Evolutionary conservation across 371 early-diverging fungal species (phyloP).

Genomic region (Haplosporangium sp.): DNA sequence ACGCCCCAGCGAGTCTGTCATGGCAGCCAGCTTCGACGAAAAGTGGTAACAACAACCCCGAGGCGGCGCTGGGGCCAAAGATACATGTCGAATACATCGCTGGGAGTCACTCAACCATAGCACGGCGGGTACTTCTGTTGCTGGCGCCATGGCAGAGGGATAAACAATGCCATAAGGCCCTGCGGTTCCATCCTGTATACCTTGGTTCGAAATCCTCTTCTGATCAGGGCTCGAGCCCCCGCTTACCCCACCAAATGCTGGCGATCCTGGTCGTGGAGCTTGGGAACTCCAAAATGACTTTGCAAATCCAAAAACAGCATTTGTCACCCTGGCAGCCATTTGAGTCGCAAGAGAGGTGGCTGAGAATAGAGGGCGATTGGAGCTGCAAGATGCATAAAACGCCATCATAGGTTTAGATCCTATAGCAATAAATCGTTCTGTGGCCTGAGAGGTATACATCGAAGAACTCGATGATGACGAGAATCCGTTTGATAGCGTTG

Average conservation of each 20-base stretch:
- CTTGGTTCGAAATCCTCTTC: slow-evolving; percentile 39
- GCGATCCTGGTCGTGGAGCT: slow-evolving; percentile 49
- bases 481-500: slow-evolving; percentile 40
- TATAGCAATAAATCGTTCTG: slow-evolving; percentile 67
- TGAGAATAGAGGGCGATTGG: slow-evolving; percentile 64
- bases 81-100: slow-evolving; percentile 63
- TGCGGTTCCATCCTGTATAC: slow-evolving; percentile 28
- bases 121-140: slow-evolving; percentile 62
- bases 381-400: slow-evolving; percentile 67
- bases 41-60: slow-evolving; percentile 59
- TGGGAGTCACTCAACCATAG: slow-evolving; percentile 59
- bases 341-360: slow-evolving; percentile 70
- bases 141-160: slow-evolving; percentile 63
- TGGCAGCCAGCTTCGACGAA: slow-evolving; percentile 63
- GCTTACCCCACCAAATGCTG: slow-evolving; percentile 46
- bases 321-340: slow-evolving; percentile 66
- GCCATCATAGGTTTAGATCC: slow-evolving; percentile 70
- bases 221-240: slow-evolving; percentile 33
- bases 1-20: slow-evolving; percentile 71
- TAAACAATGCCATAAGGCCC: slow-evolving; percentile 45
- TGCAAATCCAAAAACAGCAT: slow-evolving; percentile 71
- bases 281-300: slow-evolving; percentile 67
- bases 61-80: slow-evolving; percentile 59
- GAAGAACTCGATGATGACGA: slow-evolving; percentile 47
- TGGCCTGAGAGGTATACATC: slow-evolving; percentile 59